phyloP scores from a whole-genome alignment of 2,329 filamentous ascomycete genomes.

The Orbilia javanica region DNA sequence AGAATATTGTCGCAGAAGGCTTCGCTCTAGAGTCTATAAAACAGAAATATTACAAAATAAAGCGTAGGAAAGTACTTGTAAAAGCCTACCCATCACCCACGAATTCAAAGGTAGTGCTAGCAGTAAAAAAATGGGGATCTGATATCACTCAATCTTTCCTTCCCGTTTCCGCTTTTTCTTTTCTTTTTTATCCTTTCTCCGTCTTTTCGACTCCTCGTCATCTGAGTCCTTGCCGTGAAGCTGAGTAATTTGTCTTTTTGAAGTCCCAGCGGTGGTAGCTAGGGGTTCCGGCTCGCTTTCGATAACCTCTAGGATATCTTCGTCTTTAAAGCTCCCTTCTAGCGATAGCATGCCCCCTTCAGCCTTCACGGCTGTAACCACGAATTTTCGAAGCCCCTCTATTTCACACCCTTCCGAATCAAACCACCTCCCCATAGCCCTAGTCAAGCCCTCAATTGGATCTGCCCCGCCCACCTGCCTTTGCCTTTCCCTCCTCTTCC shows the following conservation, averaged over 20 bases:
- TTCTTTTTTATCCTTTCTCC: constrained; percentile 58
- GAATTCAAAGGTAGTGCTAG: not conserved
- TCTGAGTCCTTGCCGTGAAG: constrained; percentile 46
- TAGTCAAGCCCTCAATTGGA: constrained; percentile 62
- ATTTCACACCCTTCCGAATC: constrained; percentile 78
- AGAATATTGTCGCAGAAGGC: not conserved
- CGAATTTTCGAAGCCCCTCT: constrained; percentile 79
- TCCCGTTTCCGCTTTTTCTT: constrained; percentile 60
- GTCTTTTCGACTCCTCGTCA: constrained; percentile 36
- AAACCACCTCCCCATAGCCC: constrained; percentile 79
- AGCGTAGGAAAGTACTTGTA: not conserved
- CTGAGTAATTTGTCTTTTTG: constrained; percentile 23
- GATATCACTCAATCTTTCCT: constrained; percentile 41
- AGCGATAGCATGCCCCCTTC: constrained; percentile 85
- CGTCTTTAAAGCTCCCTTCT: constrained; percentile 84
- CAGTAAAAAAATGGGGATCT: not conserved
- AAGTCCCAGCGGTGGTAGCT: not conserved
- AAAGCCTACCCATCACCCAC: not conserved
- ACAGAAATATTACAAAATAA: constrained; percentile 9
- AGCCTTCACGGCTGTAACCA: constrained; percentile 83
- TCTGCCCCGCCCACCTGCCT: constrained; percentile 59
- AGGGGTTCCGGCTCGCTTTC: constrained; percentile 21
- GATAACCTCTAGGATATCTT: constrained; percentile 63
- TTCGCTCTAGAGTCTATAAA: constrained; percentile 15
- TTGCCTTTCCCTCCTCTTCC: constrained; percentile 59